Base-by-base conservation (phyloP, 306 rosid genomes). In the Acacia acuminata region DNA sequence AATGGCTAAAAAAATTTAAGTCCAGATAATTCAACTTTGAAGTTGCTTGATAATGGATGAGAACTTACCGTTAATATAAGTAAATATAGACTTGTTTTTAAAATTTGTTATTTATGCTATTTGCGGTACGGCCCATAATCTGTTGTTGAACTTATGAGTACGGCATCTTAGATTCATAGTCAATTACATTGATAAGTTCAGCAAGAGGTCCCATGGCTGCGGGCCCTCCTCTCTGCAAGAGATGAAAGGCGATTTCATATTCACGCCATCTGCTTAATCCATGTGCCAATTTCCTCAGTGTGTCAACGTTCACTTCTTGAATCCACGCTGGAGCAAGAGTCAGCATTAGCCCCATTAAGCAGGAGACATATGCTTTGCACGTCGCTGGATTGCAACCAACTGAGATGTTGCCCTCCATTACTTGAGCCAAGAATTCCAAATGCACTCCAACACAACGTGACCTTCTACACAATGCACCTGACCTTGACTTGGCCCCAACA, bases 181-280 rank as follows among this genome's bases (percentile, higher is more conserved):
- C 80, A 73, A 88, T 73, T 51, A 65, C 72, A 77, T 67, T 85
- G 47, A 82, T 75, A 34, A 93, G 75, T 82, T 93, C 97, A 16
- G 89, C 93, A 58, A 88, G 92, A 19, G 94, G 83, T 65, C 90
- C 96, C 76, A 93, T 85, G 45, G 94, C 94, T 13, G 85, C 86
- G 17, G 79, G 32, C n/a, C 97, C 94, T 2, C 96, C 94, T 88
- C 87, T 87, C 79, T 89, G 93, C 8, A 93, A 86, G n/a, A 91
- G 87, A 75, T 90, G 84, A 48, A 91, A 76, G 79, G 96, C 96
- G 8, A 91, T 88, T 85, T 93, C 96, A 69, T 81, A 79, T 67
- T 91, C 96, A 60, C 86, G 79, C 97, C 93, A 91, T 66, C 90
- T 86, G 76, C 87, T 82, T 82, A 93, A 83, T 42, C 90, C 94